Evolutionary conservation across 805 yeast genomes (phyloP).

Genomic region (Ogataea chonburiensis): DNA sequence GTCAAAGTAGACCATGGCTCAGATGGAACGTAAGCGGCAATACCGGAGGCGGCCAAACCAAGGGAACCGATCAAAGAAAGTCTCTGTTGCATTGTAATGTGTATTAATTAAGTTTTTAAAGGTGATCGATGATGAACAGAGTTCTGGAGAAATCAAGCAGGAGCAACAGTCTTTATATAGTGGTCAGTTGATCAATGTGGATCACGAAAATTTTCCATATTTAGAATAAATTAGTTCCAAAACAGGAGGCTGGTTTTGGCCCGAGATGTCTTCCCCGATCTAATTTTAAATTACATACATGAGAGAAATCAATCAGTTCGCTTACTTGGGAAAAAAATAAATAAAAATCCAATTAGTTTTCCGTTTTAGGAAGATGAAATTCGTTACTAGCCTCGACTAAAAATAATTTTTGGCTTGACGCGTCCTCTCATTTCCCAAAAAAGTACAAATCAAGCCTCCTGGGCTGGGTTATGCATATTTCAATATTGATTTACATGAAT

Average conservation of each 20-base stretch:
- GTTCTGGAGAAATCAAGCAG: slow-evolving; percentile 3
- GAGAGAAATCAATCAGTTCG: slow-evolving; percentile 4
- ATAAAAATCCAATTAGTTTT: slow-evolving; percentile 10
- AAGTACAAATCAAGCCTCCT: slow-evolving; percentile 8
- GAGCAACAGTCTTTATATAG: slow-evolving; percentile 8
- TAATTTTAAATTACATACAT: slow-evolving; percentile 17
- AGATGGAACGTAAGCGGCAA: slow-evolving; percentile 63
- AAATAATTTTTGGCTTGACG: slow-evolving; percentile 3
- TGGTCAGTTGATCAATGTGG: slow-evolving; percentile 2
- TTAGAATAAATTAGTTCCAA: background rate
- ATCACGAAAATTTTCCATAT: slow-evolving; percentile 12
- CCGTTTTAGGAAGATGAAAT: slow-evolving; percentile 5
- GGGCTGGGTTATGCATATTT: too few relatives aligned
- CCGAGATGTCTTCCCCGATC: slow-evolving; percentile 2
- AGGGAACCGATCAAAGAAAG: slow-evolving; percentile 37
- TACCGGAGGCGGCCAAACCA: slow-evolving; percentile 42
- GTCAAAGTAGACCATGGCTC: slow-evolving; percentile 73
- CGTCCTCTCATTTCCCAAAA: slow-evolving; percentile 3
- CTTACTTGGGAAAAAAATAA: slow-evolving; percentile 11
- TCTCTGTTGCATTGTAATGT: slow-evolving; percentile 26
- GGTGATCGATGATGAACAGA: slow-evolving; percentile 1
- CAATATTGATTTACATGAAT: too few relatives aligned
- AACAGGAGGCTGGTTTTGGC: slow-evolving; percentile 23
- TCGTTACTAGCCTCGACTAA: slow-evolving; percentile 2
- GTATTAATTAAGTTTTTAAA: slow-evolving; percentile 1